Evolutionary conservation across 2,329 filamentous ascomycete species (phyloP).

Genomic region (Trichoderma lentiforme): DNA sequence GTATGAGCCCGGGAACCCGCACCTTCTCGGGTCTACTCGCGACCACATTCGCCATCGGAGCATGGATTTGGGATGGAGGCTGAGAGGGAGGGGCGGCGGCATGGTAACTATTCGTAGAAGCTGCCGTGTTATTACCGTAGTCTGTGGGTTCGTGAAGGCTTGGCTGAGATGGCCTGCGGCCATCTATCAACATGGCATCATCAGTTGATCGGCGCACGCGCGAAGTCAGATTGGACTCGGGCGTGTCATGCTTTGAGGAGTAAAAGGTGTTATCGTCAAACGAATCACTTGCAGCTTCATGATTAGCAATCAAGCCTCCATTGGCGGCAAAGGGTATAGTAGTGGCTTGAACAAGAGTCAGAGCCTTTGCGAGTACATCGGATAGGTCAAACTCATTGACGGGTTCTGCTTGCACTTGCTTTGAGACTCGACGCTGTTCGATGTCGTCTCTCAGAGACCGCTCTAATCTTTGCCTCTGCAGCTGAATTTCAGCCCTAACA

Average conservation of each 20-base stretch:
- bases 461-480: constrained; percentile 80
- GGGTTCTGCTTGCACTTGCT: constrained; percentile 48
- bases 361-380: constrained; percentile 68
- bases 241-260: constrained; percentile 87
- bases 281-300: constrained; percentile 68
- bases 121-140: background rate
- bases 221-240: constrained; percentile 49
- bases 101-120: background rate
- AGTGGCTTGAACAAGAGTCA: constrained; percentile 67
- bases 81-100: background rate
- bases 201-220: constrained; percentile 46
- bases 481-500: constrained; percentile 74
- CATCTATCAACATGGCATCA: constrained; percentile 27
- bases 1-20: constrained; percentile 34
- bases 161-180: constrained; percentile 19
- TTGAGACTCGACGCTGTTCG: constrained; percentile 55
- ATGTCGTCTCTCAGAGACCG: constrained; percentile 71
- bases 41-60: constrained; percentile 8
- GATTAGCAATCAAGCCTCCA: constrained; percentile 51
- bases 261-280: constrained; percentile 95
- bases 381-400: constrained; percentile 67
- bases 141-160: background rate
- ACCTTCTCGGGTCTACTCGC: constrained; percentile 19
- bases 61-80: background rate
- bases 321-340: constrained; percentile 58